Percentiles rank a stretch among this genome's conserved stretches.
Evolutionary conservation across 441 rosid genomes (phyloP).

Genomic region (Populus hybrid): DNA sequence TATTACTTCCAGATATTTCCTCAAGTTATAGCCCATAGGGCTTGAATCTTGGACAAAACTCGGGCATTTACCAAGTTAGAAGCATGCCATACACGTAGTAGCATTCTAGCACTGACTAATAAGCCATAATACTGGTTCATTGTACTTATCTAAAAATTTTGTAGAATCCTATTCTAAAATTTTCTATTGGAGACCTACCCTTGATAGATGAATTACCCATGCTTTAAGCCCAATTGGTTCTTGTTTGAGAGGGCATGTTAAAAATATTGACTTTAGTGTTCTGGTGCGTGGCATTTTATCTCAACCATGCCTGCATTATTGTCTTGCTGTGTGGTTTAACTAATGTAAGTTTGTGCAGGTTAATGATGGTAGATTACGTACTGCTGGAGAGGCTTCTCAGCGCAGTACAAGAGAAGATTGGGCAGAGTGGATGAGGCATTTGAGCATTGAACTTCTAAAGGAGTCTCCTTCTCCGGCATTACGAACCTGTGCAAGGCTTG

Average conservation of each 20-base stretch:
- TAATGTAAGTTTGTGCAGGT: constrained; percentile 43
- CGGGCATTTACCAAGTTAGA: not conserved
- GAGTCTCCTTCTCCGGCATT: constrained; percentile 99
- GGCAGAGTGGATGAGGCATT: constrained; percentile 99
- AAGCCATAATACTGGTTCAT: not conserved
- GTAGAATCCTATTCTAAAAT: not conserved
- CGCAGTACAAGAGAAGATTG: constrained; percentile 99
- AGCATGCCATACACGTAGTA: not conserved
- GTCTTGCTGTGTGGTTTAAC: not conserved
- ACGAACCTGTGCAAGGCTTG: constrained; percentile 97
- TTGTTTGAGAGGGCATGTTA: not conserved
- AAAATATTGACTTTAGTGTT: not conserved
- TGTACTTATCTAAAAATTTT: not conserved
- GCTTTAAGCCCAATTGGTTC: not conserved
- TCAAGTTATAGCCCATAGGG: not conserved
- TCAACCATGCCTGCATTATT: not conserved
- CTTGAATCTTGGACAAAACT: not conserved
- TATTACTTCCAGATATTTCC: not conserved
- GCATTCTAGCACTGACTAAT: not conserved
- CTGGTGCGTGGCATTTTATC: not conserved
- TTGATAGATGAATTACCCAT: not conserved
- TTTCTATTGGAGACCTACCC: not conserved
- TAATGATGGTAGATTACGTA: constrained; percentile 84
- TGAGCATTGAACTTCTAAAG: constrained; percentile 95
- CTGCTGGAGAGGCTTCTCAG: constrained; percentile 99